Percentiles rank a stretch among this genome's conserved stretches.
These are phyloP conservation scores for Candida nemodendra DNA, from an alignment of 805 yeast genomes.

Conservation along the genomic window DNA sequence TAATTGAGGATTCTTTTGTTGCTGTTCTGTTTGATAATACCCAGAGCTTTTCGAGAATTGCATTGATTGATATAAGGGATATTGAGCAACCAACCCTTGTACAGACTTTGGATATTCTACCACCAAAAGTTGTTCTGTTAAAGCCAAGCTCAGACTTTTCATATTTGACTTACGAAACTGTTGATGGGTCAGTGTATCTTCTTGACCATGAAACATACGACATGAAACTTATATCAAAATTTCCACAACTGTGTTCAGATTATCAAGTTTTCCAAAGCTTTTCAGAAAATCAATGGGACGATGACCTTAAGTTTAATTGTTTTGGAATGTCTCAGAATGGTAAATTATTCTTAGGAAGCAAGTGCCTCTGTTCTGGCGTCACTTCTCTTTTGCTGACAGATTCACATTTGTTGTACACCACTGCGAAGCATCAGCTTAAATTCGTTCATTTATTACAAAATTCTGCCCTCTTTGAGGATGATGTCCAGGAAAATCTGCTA, in stretches of 20 bases:
- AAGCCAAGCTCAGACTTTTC: conserved; percentile 55
- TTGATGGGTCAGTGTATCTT: conserved; percentile 57
- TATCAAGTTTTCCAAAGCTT: conserved; percentile 43
- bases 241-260: conserved; percentile 71
- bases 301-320: conserved; percentile 33
- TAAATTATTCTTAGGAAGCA: conserved; percentile 62
- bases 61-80: conserved; percentile 48
- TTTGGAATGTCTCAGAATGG: conserved; percentile 81
- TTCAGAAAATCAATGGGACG: conserved; percentile 21
- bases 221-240: conserved; percentile 40
- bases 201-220: conserved; percentile 35
- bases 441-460: conserved; percentile 62
- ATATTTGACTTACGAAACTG: conserved; percentile 54
- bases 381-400: conserved; percentile 79
- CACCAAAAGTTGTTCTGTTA: conserved; percentile 52
- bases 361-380: conserved; percentile 65
- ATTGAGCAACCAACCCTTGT: conserved; percentile 39
- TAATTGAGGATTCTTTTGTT: conserved; percentile 48
- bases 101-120: conserved; percentile 42
- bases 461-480: conserved; percentile 20
- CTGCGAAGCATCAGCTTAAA: conserved; percentile 80
- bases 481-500: conserved; percentile 12
- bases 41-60: conserved; percentile 48
- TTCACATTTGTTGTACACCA: conserved; percentile 73
- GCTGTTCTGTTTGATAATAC: conserved; percentile 64